Percentiles rank a stretch among this genome's conserved stretches.
Evolutionary conservation across 306 rosid species (phyloP).

Genomic region (Rosa persica): DNA sequence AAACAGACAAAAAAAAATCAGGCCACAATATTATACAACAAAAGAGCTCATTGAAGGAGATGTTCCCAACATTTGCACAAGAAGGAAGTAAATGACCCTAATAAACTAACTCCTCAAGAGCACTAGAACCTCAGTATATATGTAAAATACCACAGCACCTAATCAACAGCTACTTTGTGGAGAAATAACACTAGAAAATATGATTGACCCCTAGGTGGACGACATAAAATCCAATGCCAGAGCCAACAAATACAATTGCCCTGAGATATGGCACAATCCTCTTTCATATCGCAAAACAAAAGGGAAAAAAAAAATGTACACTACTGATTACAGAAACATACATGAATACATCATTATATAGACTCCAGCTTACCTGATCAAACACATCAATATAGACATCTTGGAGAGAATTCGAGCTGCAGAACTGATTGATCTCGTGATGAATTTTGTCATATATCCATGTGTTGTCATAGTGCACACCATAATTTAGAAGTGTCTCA

Average conservation of each 20-base stretch:
- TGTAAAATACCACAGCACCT: background rate
- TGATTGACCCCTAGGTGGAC: background rate
- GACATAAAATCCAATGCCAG: background rate
- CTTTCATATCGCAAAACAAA: constrained; percentile 15
- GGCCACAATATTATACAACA: constrained; percentile 7
- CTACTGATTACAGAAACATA: background rate
- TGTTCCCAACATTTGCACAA: background rate
- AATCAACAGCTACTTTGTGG: background rate
- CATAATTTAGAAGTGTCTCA: constrained; percentile 80
- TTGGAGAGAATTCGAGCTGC: constrained; percentile 83
- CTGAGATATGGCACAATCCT: background rate
- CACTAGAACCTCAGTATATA: background rate
- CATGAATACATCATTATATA: background rate
- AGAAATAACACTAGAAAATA: constrained; percentile 1
- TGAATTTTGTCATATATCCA: constrained; percentile 98
- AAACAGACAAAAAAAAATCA: background rate
- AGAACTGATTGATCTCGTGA: constrained; percentile 91
- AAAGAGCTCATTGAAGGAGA: background rate
- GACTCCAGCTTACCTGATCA: constrained; percentile 59
- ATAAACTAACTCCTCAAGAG: background rate
- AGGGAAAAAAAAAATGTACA: background rate
- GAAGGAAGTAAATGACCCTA: background rate
- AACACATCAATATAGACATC: constrained; percentile 94
- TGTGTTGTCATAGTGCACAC: constrained; percentile 79
- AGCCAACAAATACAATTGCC: background rate